Evolutionary conservation across 345 rosid genomes (phyloP), one percentile per base, ranked within the genome.

Genomic region (Jatropha curcas): DNA sequence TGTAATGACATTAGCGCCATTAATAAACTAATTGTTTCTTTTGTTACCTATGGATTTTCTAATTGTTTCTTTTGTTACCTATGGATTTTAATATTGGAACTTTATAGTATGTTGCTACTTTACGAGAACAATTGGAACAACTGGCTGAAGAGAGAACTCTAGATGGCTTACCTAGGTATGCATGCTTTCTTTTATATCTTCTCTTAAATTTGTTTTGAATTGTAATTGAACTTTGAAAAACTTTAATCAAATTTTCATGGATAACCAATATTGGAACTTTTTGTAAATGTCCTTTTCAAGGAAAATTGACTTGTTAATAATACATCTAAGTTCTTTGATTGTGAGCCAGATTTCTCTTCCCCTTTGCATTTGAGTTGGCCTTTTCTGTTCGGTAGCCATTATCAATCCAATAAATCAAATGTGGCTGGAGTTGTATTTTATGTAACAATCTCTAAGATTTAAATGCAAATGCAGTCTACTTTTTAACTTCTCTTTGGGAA

Each of bases 71-170:
- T n/a, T n/a, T n/a, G n/a, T n/a, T n/a, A n/a, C n/a, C n/a, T n/a
- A n/a, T n/a, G n/a, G n/a, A n/a, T n/a, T n/a, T n/a, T 25, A 24
- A 37, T 60, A 10, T 13, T 28, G 46, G 14, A 56, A n/a, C 7
- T 74, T 30, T 76, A 68, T 79, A 92, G 98, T 90, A 90, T 88
- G 91, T 94, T 70, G 90, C 95, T 59, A 92, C 97, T 76, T 59
- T 94, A 76, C 82, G 92, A 39, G 97, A 90, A 73, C 91, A 69
- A 66, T 82, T 94, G 84, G 93, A 89, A 78, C 86, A 85, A 71
- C 70, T 94, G 68, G 86, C 85, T 0, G 94, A 89, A 79, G 94
- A 89, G 79, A 90, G 86, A 66, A 93, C 92, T n/a, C 79, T 82
- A 58, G 92, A 93, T 74, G 94, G 94, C 30, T 83, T 88, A 66